Percentiles rank a stretch among this genome's conserved stretches.
These are phyloP conservation scores for Mycena sanguinolenta DNA, from an alignment of 768 basidiomycete species.

Conservation along the genomic window DNA sequence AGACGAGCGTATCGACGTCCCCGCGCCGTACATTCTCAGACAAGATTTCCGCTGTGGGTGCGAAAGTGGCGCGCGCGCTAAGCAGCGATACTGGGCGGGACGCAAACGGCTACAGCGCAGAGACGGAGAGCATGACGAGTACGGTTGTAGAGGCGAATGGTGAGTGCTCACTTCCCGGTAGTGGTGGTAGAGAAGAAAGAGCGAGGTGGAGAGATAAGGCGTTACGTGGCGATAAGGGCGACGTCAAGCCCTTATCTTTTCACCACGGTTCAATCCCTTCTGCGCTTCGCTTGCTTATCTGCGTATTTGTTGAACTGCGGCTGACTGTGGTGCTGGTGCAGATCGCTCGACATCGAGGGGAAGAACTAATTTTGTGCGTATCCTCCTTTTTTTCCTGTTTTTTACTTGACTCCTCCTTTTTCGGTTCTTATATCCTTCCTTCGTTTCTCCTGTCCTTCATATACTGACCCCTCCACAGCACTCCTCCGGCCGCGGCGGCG, in stretches of 20 bases:
- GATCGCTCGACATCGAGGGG: conserved; percentile 22
- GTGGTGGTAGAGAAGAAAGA: conserved; percentile 29
- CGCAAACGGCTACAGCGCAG: conserved; percentile 24
- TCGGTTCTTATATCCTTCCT: too few relatives aligned
- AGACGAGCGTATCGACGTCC: neutral
- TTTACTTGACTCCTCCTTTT: too few relatives aligned
- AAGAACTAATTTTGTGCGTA: conserved; percentile 17
- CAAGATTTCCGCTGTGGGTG: conserved; percentile 30
- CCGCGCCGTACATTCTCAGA: conserved; percentile 27
- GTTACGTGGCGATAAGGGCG: neutral
- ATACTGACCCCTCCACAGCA: neutral
- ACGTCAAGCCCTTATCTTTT: conserved; percentile 14
- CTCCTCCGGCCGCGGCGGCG: conserved; percentile 33
- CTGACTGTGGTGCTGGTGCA: neutral
- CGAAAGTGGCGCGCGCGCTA: conserved; percentile 31
- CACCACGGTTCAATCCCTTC: too few relatives aligned
- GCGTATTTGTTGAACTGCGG: too few relatives aligned
- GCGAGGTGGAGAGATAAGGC: conserved; percentile 30
- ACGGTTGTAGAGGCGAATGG: conserved; percentile 20
- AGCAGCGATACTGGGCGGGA: conserved; percentile 23
- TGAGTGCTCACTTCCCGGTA: conserved; percentile 6
- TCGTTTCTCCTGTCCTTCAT: neutral
- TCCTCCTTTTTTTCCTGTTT: too few relatives aligned
- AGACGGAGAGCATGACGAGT: conserved; percentile 29
- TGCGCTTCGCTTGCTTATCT: too few relatives aligned